Evolutionary conservation across 108 stramenopile species (phyloP).

Genomic region (Fragilaria radians): DNA sequence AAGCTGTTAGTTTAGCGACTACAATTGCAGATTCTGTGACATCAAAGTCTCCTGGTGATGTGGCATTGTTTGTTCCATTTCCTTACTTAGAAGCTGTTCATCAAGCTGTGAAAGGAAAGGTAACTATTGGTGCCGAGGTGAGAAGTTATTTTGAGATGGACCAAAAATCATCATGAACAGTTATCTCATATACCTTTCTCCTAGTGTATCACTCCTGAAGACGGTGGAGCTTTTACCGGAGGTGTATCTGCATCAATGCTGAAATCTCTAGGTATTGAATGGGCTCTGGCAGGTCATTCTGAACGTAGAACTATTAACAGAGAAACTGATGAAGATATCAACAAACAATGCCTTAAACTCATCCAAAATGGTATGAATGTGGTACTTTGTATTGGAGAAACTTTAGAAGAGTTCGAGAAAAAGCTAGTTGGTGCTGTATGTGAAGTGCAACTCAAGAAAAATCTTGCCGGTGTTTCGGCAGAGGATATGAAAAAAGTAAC

Average conservation of each 20-base stretch:
- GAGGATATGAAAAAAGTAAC: constrained; percentile 84
- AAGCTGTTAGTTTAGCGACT: constrained; percentile 49
- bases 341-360: constrained; percentile 80
- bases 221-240: constrained; percentile 94
- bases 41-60: constrained; percentile 33
- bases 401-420: constrained; percentile 89
- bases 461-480: constrained; percentile 56
- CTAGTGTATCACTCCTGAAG: constrained; percentile 55
- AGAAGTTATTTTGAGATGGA: constrained; percentile 17
- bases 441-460: constrained; percentile 83
- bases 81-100: constrained; percentile 43
- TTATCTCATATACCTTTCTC: too few species aligned
- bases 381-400: constrained; percentile 96
- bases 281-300: constrained; percentile 95
- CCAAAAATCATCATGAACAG: too few species aligned
- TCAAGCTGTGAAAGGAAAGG: constrained; percentile 26
- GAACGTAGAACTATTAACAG: constrained; percentile 91
- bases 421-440: constrained; percentile 85
- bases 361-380: constrained; percentile 88
- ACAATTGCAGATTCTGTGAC: constrained; percentile 40
- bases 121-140: constrained; percentile 47
- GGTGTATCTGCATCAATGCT: constrained; percentile 88
- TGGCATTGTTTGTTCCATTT: constrained; percentile 52
- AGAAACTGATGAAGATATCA: constrained; percentile 89
- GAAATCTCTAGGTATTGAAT: constrained; percentile 75